A percentile compares a stretch with the other conserved stretches of the same genome.
These are phyloP conservation scores for Salix udensis DNA, from an alignment of 345 rosid genomes.

Conservation along the genomic window DNA sequence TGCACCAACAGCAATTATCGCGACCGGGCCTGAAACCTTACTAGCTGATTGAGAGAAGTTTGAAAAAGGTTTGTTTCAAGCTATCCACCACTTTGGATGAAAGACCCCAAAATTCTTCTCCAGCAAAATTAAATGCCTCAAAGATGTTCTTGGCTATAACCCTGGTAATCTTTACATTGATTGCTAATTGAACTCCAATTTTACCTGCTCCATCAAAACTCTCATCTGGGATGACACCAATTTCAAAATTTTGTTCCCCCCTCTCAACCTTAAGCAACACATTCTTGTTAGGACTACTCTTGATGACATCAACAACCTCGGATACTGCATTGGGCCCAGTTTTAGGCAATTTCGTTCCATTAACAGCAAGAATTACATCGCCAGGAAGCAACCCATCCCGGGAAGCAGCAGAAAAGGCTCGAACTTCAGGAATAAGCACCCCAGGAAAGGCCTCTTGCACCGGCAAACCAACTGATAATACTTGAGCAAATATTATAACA, in stretches of 20 bases:
- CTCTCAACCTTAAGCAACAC: conserved; percentile 65
- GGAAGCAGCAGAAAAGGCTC: conserved; percentile 82
- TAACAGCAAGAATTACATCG: conserved; percentile 66
- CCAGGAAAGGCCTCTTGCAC: conserved; percentile 93
- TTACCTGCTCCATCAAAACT: conserved; percentile 76
- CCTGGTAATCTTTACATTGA: conserved; percentile 67
- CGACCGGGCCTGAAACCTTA: conserved; percentile 88
- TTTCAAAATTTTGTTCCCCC: conserved; percentile 48
- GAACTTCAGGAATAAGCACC: conserved; percentile 81
- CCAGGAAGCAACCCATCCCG: conserved; percentile 87
- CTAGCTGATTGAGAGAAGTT: conserved; percentile 89
- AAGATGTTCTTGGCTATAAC: conserved; percentile 50
- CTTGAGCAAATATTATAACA: conserved; percentile 71
- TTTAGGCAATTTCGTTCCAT: conserved; percentile 50
- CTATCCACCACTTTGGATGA: conserved; percentile 70
- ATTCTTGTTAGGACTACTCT: conserved; percentile 54
- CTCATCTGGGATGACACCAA: conserved; percentile 76
- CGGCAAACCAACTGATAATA: conserved; percentile 79
- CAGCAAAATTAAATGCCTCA: conserved; percentile 58
- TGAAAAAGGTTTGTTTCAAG: conserved; percentile 72
- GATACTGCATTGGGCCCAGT: conserved; percentile 59
- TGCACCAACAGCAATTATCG: conserved; percentile 93
- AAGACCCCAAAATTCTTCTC: conserved; percentile 71
- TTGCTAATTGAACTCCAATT: conserved; percentile 87
- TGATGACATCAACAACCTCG: conserved; percentile 64